These are phyloP conservation scores for Erodium moschatum DNA, from an alignment of 441 rosid species.

Conservation along the genomic window DNA sequence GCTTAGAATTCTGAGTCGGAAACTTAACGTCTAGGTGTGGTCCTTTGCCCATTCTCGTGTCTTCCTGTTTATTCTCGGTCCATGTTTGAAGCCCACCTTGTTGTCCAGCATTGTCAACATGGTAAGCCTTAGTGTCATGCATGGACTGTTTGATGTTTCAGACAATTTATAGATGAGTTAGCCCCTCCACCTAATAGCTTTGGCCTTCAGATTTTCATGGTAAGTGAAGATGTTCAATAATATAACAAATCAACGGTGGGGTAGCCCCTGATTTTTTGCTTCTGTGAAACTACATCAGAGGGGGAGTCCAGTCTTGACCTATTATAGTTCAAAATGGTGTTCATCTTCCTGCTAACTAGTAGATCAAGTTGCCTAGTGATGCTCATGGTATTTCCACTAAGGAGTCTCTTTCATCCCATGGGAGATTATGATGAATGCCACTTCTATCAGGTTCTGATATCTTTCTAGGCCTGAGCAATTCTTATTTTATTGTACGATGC, in stretches of 20 bases:
- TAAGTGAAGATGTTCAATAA: background rate
- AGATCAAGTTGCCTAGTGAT: too few species aligned
- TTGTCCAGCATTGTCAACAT: too few species aligned
- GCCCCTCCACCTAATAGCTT: background rate
- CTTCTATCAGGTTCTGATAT: background rate
- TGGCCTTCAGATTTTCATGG: background rate
- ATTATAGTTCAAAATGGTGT: background rate
- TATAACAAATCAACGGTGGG: background rate
- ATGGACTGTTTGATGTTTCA: too few species aligned
- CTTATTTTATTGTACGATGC: constrained; percentile 31
- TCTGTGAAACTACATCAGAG: background rate
- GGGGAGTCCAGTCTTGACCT: background rate
- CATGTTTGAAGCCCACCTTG: too few species aligned
- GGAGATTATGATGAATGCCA: background rate
- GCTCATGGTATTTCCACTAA: too few species aligned
- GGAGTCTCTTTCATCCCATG: background rate
- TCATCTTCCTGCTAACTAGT: too few species aligned
- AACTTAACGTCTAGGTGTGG: too few species aligned
- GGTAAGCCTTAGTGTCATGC: background rate
- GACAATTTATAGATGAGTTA: background rate
- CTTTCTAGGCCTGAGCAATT: background rate
- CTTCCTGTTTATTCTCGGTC: too few species aligned
- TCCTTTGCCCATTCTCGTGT: too few species aligned
- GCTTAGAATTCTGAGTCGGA: background rate
- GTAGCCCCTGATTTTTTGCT: background rate